Evolutionary conservation across 257 asterid species (phyloP).

Genomic region (Scutellaria baicalensis): DNA sequence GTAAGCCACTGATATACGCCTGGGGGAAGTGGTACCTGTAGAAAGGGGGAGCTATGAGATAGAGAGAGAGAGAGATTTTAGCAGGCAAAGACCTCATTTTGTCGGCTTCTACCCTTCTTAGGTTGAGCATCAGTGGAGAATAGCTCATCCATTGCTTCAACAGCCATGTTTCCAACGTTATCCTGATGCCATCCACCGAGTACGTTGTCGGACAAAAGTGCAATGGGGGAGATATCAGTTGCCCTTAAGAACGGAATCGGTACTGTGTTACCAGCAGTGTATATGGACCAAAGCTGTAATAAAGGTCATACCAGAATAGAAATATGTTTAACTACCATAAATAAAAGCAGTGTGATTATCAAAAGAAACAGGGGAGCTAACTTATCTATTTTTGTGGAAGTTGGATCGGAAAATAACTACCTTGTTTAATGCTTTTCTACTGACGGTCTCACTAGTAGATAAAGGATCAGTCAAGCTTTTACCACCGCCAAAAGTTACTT

Average conservation of each 20-base stretch:
- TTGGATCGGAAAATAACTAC: conserved; percentile 26
- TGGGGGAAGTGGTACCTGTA: conserved; percentile 89
- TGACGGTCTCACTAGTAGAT: conserved; percentile 65
- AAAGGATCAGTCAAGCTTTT: conserved; percentile 25
- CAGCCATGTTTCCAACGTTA: conserved; percentile 60
- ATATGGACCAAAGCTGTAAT: conserved; percentile 88
- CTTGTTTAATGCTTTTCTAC: conserved; percentile 93
- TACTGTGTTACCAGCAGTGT: conserved; percentile 94
- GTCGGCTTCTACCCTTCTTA: conserved; percentile 88
- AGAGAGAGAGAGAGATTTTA: not conserved
- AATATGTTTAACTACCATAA: not conserved
- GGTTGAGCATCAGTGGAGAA: conserved; percentile 79
- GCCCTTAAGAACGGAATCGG: conserved; percentile 93
- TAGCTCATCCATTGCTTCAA: conserved; percentile 86
- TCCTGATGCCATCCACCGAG: conserved; percentile 62
- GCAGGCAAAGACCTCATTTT: conserved; percentile 91
- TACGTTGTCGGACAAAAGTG: conserved; percentile 81
- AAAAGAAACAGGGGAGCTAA: too few relatives aligned
- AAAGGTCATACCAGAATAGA: not conserved
- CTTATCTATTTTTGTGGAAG: conserved; percentile 27
- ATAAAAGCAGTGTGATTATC: not conserved
- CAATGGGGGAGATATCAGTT: conserved; percentile 91
- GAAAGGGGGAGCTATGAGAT: conserved; percentile 4
- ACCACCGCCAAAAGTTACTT: conserved; percentile 26
- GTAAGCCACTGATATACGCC: conserved; percentile 72